These are phyloP conservation scores for Vigna hirtella DNA, from an alignment of 306 rosid genomes.

Conservation along the genomic window DNA sequence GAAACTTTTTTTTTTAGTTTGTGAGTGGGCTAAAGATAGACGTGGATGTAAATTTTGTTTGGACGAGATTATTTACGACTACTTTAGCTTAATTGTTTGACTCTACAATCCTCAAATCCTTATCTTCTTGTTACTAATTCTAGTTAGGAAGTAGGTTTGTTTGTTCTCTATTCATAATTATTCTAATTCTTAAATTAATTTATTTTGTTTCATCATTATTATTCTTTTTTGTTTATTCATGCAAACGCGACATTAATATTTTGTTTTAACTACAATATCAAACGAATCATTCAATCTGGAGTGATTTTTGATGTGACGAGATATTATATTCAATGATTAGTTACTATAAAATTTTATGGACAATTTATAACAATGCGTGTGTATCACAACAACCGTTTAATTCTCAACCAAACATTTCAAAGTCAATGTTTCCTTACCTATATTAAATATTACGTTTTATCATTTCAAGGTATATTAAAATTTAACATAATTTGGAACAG, in stretches of 20 bases:
- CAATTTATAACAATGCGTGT: neutral
- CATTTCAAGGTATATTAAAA: neutral
- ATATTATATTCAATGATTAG: neutral
- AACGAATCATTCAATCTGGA: neutral
- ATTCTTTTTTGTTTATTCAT: neutral
- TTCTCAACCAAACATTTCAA: neutral
- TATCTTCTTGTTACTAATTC: slow-evolving; percentile 24
- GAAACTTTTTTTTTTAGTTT: too few relatives aligned
- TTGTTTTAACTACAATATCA: neutral
- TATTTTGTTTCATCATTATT: neutral
- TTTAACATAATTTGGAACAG: neutral
- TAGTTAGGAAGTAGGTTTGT: slow-evolving; percentile 37
- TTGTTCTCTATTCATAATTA: neutral
- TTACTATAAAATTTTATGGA: neutral
- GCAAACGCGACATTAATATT: neutral
- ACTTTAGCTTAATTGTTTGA: slow-evolving; percentile 24
- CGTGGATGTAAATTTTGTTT: slow-evolving; percentile 12
- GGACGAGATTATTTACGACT: slow-evolving; percentile 20
- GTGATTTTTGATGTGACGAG: neutral
- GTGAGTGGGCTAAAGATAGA: neutral
- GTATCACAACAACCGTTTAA: neutral
- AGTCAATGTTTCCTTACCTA: neutral
- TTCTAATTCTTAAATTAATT: neutral
- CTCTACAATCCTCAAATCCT: slow-evolving; percentile 16
- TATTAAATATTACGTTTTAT: neutral